Conservation (phyloP, 352 stramenopile species). For the Phytopythium litorale region DNA sequence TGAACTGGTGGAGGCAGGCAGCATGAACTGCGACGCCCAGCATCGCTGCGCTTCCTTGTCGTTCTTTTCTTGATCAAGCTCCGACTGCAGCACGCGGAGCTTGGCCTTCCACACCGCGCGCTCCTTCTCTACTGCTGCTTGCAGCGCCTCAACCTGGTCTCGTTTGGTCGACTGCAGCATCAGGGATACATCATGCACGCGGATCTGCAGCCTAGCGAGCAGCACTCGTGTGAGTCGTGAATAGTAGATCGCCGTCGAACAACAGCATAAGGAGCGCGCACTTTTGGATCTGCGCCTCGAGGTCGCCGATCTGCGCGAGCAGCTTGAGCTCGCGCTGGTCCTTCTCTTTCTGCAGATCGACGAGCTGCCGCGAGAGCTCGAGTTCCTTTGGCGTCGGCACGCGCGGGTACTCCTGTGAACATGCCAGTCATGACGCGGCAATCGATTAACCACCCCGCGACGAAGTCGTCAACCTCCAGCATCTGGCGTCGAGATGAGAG, state of each 20-base stretch:
- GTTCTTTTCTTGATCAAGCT: slow-evolving; percentile 60
- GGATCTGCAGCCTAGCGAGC: slow-evolving; percentile 42
- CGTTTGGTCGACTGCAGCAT: slow-evolving; percentile 57
- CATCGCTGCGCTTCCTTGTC: slow-evolving; percentile 63
- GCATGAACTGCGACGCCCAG: slow-evolving; percentile 52
- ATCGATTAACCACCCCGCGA: neutral
- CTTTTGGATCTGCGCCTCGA: slow-evolving; percentile 69
- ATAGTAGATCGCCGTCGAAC: neutral
- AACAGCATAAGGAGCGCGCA: slow-evolving; percentile 12
- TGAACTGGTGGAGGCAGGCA: neutral
- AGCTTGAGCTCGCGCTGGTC: slow-evolving; percentile 56
- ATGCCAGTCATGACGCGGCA: neutral
- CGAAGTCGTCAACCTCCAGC: neutral
- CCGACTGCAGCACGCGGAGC: slow-evolving; percentile 30
- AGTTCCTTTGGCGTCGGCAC: slow-evolving; percentile 74
- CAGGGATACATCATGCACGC: slow-evolving; percentile 45
- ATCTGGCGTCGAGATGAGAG: too few relatives aligned
- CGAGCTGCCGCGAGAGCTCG: slow-evolving; percentile 60
- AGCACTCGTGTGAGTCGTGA: neutral
- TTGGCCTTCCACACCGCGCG: slow-evolving; percentile 35
- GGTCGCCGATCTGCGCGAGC: slow-evolving; percentile 54
- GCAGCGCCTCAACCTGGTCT: slow-evolving; percentile 51
- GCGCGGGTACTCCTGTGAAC: slow-evolving; percentile 50
- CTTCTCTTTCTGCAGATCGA: slow-evolving; percentile 66
- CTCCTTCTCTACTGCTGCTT: slow-evolving; percentile 45